Conservation (phyloP, 345 rosid genomes). For the Euphorbia tirucalli region DNA sequence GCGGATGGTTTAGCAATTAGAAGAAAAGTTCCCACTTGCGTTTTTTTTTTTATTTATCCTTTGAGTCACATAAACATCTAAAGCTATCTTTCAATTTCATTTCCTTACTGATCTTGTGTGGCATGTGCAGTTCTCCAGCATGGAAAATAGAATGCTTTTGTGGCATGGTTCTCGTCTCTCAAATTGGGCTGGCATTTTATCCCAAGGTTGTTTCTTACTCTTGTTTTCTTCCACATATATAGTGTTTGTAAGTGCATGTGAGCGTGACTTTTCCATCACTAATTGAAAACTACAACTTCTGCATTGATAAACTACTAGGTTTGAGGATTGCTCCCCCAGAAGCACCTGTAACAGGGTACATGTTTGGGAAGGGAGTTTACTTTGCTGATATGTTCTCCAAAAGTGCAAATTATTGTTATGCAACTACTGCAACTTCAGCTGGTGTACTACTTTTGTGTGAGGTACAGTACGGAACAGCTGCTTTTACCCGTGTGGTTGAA, state of each 20-base stretch:
- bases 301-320: slow-evolving; percentile 44
- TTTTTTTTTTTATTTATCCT: neutral
- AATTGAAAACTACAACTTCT: slow-evolving; percentile 18
- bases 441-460: slow-evolving; percentile 89
- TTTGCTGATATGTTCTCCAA: slow-evolving; percentile 98
- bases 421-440: slow-evolving; percentile 38
- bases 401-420: slow-evolving; percentile 87
- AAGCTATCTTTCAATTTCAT: neutral
- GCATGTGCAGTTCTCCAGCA: slow-evolving; percentile 60
- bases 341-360: slow-evolving; percentile 86
- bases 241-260: neutral
- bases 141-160: slow-evolving; percentile 71
- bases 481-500: neutral
- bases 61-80: neutral
- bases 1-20: slow-evolving; percentile 8
- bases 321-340: slow-evolving; percentile 96
- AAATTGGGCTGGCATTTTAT: slow-evolving; percentile 96
- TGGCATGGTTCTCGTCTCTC: slow-evolving; percentile 98
- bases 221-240: slow-evolving; percentile 6
- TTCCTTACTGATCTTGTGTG: slow-evolving; percentile 16
- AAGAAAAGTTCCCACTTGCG: neutral
- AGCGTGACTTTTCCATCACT: neutral
- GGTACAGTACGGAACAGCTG: slow-evolving; percentile 33
- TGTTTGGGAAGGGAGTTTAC: slow-evolving; percentile 97
- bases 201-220: slow-evolving; percentile 58